Evolutionary conservation across 2,329 filamentous ascomycete genomes (phyloP).

Genomic region (Claviceps arundinis): DNA sequence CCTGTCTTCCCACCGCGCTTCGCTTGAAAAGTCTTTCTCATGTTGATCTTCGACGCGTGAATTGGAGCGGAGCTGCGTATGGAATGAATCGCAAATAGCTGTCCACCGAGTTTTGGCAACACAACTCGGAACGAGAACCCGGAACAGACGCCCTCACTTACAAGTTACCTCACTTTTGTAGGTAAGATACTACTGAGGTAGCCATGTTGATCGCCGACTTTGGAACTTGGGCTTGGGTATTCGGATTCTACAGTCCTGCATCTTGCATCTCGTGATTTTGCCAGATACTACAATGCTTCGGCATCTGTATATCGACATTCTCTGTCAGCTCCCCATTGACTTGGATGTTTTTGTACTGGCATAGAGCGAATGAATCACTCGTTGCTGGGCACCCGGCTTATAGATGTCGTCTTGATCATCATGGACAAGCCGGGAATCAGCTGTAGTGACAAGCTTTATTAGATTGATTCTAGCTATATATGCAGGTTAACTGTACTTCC

Average conservation of each 20-base stretch:
- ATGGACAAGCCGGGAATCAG: slow-evolving; percentile 43
- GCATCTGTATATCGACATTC: slow-evolving; percentile 33
- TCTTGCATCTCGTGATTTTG: slow-evolving; percentile 11
- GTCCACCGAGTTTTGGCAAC: neutral
- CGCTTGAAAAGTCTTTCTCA: neutral
- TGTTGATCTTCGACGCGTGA: neutral
- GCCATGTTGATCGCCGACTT: neutral
- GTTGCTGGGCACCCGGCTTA: slow-evolving; percentile 43
- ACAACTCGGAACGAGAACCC: no score
- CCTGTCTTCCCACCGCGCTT: neutral
- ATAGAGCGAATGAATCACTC: slow-evolving; percentile 33
- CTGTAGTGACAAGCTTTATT: slow-evolving; percentile 37
- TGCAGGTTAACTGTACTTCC: no score
- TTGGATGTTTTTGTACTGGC: slow-evolving; percentile 44
- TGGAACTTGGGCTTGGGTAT: no score
- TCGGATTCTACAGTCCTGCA: neutral
- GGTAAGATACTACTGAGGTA: neutral
- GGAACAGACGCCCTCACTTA: neutral
- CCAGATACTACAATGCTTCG: slow-evolving; percentile 22
- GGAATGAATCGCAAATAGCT: neutral
- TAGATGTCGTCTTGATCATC: slow-evolving; percentile 42
- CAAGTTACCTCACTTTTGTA: neutral
- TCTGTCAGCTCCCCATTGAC: slow-evolving; percentile 30
- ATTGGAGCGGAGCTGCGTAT: neutral
- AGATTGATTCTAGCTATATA: no score